Percentiles rank a stretch among this genome's conserved stretches.
Evolutionary conservation across 345 rosid species (phyloP).

Genomic region (Tarenaya hassleriana): DNA sequence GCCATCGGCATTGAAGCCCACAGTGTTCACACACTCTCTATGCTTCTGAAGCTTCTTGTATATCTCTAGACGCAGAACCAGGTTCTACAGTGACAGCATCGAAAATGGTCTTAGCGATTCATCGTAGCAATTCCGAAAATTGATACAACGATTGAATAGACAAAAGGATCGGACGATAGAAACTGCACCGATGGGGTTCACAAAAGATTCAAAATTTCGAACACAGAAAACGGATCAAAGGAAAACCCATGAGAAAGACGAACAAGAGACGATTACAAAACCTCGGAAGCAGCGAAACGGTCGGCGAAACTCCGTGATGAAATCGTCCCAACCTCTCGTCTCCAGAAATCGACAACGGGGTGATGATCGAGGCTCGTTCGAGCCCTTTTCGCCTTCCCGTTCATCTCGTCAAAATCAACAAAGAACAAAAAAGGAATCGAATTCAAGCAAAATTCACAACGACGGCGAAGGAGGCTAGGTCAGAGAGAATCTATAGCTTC

Average conservation of each 20-base stretch:
- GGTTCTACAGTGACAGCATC: slow-evolving; percentile 38
- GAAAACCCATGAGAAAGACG: background rate
- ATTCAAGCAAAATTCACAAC: background rate
- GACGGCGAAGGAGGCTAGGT: background rate
- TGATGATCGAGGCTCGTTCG: slow-evolving; percentile 31
- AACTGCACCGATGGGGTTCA: slow-evolving; percentile 1
- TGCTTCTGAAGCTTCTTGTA: slow-evolving; percentile 59
- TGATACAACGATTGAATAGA: background rate
- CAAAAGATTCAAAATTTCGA: background rate
- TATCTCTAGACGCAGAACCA: slow-evolving; percentile 60
- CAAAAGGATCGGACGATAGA: background rate
- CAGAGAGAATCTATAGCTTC: background rate
- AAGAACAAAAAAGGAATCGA: background rate
- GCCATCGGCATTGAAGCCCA: slow-evolving; percentile 58
- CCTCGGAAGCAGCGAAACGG: slow-evolving; percentile 82
- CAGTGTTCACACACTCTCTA: slow-evolving; percentile 76
- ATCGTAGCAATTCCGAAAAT: too few relatives aligned
- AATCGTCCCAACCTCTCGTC: slow-evolving; percentile 72
- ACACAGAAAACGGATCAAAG: background rate
- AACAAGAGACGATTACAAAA: slow-evolving; percentile 14
- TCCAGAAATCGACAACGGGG: slow-evolving; percentile 59
- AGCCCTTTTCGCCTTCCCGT: slow-evolving; percentile 25
- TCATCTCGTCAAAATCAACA: slow-evolving; percentile 21
- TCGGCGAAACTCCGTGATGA: slow-evolving; percentile 55
- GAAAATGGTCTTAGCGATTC: background rate